Conservation (phyloP, 768 basidiomycete species). For the Dioszegia crocea region DNA sequence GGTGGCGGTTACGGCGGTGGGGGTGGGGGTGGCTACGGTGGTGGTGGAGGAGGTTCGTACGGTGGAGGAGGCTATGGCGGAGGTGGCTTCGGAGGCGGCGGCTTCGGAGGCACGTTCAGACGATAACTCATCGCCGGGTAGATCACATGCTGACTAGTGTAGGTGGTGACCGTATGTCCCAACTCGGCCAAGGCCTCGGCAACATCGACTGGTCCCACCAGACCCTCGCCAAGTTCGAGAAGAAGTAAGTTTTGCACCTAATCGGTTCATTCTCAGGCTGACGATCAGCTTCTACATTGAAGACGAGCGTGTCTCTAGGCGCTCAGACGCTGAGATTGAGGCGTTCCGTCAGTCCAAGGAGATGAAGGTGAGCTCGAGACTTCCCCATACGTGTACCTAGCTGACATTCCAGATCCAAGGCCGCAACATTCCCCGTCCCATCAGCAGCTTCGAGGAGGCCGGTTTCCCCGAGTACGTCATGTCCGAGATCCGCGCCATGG, state of each 20-base stretch:
- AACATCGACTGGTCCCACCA: conserved; percentile 76
- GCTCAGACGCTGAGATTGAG: conserved; percentile 78
- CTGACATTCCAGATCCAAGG: conserved; percentile 69
- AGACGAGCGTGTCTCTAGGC: conserved; percentile 73
- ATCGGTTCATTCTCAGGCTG: neutral
- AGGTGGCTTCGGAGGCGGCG: conserved; percentile 41
- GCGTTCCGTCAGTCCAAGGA: conserved; percentile 79
- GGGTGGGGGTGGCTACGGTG: conserved; percentile 10
- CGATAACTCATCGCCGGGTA: conserved; percentile 35
- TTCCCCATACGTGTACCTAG: conserved; percentile 5
- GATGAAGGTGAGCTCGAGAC: conserved; percentile 63
- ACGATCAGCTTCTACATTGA: conserved; percentile 55
- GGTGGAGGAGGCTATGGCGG: conserved; percentile 22
- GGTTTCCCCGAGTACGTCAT: conserved; percentile 96
- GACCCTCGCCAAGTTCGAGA: conserved; percentile 82
- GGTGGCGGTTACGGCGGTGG: conserved; percentile 11
- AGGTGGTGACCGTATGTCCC: conserved; percentile 59
- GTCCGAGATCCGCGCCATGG: conserved; percentile 87
- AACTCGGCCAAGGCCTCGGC: conserved; percentile 74
- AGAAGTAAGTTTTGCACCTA: conserved; percentile 60
- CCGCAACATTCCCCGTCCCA: conserved; percentile 77
- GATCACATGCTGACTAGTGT: conserved; percentile 32
- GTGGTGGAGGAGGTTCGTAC: conserved; percentile 18
- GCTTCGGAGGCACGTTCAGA: conserved; percentile 48
- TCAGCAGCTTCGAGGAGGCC: conserved; percentile 86